Evolutionary conservation across 805 yeast species (phyloP), one percentile per base, ranked within the genome.

Genomic region (Wickerhamiella kurtzmanii): DNA sequence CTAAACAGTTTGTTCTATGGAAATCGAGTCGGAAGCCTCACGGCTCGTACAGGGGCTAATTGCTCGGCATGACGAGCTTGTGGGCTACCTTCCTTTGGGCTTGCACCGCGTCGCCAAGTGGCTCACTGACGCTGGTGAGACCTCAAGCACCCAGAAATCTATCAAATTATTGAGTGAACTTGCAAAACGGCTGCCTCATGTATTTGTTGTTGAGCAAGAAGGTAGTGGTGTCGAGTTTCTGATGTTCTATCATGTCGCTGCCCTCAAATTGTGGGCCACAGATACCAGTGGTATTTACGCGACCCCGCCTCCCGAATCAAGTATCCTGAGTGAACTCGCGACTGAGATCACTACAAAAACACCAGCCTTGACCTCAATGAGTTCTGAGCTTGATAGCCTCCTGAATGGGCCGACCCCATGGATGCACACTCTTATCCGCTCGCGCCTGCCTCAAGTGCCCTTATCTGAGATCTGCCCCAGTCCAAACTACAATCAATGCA

Each of bases 151-250:
- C 16, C 25, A 13, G 25, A 15, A 17, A 25, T 37, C 19, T 8
- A 19, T 22, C 8, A n/a, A 4, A 11, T 9, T 17, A 3, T 21
- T 41, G 6, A 15, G 38, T 4, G 17, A n/a, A 4, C 22, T 50
- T 9, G 17, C 47, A 3, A 4, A 5, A 4, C 4, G 13, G 25
- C 22, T 25, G 9, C 45, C 49, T 4, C 11, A 43, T 5, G 36
- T 22, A 0, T 16, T 51, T n/a, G 19, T 49, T 3, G 22, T 51
- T 6, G 54, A 51, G 36, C 41, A 43, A 2, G 54, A 51, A 35
- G 39, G 35, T 4, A 9, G 18, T 2, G 21, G 19, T 6, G 54
- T 50, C 17, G 16, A 43, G 20, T 49, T 45, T 22, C 41, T 51
- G 8, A 35, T 46, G 1, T 51, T 46, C 22, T 51, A 45, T 22